phyloP scores from a whole-genome alignment of 1,284 basidiomycete genomes.

The Tilletia horrida region DNA sequence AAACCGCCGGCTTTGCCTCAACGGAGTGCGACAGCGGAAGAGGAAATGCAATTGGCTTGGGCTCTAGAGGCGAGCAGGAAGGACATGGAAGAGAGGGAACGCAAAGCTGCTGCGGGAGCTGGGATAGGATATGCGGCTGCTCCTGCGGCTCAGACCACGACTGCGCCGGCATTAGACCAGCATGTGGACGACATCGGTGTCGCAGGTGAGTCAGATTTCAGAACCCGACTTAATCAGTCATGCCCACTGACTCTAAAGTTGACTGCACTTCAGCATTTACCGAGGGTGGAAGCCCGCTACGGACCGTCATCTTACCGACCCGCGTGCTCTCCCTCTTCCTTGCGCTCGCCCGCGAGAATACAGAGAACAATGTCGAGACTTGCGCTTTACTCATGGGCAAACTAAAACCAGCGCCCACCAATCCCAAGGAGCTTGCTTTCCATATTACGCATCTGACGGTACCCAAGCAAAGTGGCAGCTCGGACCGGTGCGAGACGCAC shows the following conservation, averaged over 20 bases:
- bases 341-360: conserved; percentile 66
- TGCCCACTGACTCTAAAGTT: not conserved
- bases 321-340: conserved; percentile 71
- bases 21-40: conserved; percentile 8
- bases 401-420: conserved; percentile 10
- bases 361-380: conserved; percentile 64
- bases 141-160: too few species aligned
- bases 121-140: not conserved
- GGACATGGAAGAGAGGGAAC: conserved; percentile 3
- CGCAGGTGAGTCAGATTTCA: not conserved
- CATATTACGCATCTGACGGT: conserved; percentile 73
- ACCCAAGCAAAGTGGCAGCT: conserved; percentile 76
- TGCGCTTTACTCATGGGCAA: conserved; percentile 66
- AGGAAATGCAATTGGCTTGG: conserved; percentile 1
- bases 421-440: conserved; percentile 50
- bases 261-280: conserved; percentile 18
- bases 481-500: conserved; percentile 82
- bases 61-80: not conserved
- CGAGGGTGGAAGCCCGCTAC: conserved; percentile 26
- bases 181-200: not conserved
- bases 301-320: conserved; percentile 60
- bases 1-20: not conserved
- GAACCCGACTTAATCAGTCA: not conserved
- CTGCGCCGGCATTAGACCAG: not conserved
- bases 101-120: not conserved